These are phyloP conservation scores for Mariannaea elegans DNA, from an alignment of 2,329 filamentous ascomycete species.

Conservation along the genomic window DNA sequence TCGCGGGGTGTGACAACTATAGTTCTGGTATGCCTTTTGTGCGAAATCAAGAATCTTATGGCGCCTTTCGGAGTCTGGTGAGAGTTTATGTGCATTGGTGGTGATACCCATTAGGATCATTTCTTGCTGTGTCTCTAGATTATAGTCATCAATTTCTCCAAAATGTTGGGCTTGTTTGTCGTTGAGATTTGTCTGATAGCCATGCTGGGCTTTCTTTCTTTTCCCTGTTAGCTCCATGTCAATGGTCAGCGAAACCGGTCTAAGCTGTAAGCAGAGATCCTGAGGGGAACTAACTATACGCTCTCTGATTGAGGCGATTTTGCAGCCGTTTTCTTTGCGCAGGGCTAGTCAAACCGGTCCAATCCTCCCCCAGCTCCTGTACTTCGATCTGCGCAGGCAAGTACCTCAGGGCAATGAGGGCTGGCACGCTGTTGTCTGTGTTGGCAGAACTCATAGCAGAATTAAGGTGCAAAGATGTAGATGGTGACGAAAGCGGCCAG, in stretches of 20 bases:
- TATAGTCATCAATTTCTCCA: too few species aligned
- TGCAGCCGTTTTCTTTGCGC: slow-evolving; percentile 13
- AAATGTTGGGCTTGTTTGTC: too few species aligned
- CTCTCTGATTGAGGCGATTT: slow-evolving; percentile 19
- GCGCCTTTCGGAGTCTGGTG: not conserved
- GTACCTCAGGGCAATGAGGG: not conserved
- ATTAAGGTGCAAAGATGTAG: too few species aligned
- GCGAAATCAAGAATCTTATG: not conserved
- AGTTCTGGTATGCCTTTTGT: not conserved
- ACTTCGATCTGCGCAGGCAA: slow-evolving; percentile 5
- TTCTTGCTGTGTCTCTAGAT: too few species aligned
- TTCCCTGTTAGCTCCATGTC: not conserved
- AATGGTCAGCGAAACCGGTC: not conserved
- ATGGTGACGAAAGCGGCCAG: too few species aligned
- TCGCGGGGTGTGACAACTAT: not conserved
- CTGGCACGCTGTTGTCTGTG: too few species aligned
- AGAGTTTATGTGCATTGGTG: not conserved
- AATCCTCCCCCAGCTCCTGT: not conserved
- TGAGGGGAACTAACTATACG: slow-evolving; percentile 1
- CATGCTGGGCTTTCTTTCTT: not conserved
- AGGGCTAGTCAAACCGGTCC: slow-evolving; percentile 13
- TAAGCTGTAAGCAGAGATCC: too few species aligned
- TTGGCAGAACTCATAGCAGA: too few species aligned
- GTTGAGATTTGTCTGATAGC: too few species aligned
- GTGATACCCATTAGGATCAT: too few species aligned